These are phyloP conservation scores for Paecilomyces niveus DNA, from an alignment of 2,329 filamentous ascomycete species.

Conservation along the genomic window DNA sequence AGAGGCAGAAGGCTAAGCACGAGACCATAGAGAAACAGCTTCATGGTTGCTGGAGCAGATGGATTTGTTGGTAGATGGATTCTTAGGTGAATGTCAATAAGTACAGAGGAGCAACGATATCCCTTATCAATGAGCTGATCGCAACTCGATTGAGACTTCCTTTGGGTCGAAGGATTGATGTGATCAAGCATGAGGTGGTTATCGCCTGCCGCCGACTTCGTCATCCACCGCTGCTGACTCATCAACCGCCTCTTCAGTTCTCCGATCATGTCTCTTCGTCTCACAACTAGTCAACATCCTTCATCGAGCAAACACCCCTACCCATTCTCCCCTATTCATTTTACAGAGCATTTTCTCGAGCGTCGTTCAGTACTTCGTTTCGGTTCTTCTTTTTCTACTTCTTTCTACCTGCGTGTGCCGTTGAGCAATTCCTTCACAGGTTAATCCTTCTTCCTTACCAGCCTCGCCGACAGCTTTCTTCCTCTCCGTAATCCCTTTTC, in stretches of 20 bases:
- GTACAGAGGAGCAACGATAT: not conserved
- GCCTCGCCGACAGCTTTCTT: conserved; percentile 1
- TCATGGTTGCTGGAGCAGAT: conserved; percentile 49
- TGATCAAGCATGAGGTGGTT: not conserved
- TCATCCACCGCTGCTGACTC: conserved; percentile 11
- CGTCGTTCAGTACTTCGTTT: not conserved
- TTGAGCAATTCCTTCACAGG: conserved; percentile 3
- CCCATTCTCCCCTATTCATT: not conserved
- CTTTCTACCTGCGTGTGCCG: not conserved
- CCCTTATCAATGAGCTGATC: not conserved
- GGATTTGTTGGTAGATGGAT: not conserved
- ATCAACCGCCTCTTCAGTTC: conserved; percentile 2
- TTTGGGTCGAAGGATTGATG: not conserved
- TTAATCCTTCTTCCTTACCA: not conserved
- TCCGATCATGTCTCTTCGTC: not conserved
- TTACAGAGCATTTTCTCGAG: not conserved
- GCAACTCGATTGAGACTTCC: not conserved
- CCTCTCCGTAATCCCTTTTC: conserved; percentile 5
- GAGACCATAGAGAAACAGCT: conserved; percentile 51
- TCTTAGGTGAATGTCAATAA: not conserved
- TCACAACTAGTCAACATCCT: not conserved
- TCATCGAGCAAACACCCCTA: not conserved
- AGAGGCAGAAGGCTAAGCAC: conserved; percentile 53
- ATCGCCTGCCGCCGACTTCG: conserved; percentile 3
- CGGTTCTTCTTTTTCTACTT: not conserved